These are phyloP conservation scores for Ophiocordyceps unilateralis DNA, from an alignment of 2,329 filamentous ascomycete species.

Conservation along the genomic window DNA sequence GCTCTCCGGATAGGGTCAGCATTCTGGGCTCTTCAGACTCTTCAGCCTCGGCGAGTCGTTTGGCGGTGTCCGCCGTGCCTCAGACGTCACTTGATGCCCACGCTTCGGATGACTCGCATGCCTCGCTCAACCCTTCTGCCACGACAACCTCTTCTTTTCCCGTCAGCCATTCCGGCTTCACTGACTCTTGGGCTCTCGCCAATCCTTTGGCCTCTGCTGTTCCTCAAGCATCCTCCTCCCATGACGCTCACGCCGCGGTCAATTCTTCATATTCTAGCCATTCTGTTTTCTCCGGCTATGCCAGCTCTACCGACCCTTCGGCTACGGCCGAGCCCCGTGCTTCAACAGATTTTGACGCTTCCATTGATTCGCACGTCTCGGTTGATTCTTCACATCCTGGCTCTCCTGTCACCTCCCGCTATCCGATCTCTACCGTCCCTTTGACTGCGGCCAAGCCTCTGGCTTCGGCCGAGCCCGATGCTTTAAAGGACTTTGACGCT, in stretches of 20 bases:
- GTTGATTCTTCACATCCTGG: not conserved
- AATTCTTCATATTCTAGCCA: not conserved
- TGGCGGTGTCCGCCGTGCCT: not conserved
- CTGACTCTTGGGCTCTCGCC: no score
- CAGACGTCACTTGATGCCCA: not conserved
- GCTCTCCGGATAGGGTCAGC: not conserved
- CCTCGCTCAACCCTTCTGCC: not conserved
- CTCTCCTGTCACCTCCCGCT: not conserved
- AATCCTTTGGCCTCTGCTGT: no score
- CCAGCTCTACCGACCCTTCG: not conserved
- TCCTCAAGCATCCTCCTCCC: no score
- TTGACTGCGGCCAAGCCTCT: not conserved
- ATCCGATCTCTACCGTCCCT: not conserved
- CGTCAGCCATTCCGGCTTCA: no score
- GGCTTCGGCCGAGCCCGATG: not conserved
- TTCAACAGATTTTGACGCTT: not conserved
- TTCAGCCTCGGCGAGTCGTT: not conserved
- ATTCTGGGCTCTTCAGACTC: not conserved
- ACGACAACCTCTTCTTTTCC: no score
- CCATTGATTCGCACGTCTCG: no score
- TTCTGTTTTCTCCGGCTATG: not conserved
- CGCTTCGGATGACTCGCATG: not conserved
- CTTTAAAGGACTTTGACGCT: not conserved
- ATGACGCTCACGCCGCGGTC: not conserved
- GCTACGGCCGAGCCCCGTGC: not conserved